Percentiles rank a stretch among this genome's conserved stretches.
Conservation (phyloP, 192 early-diverging fungal genomes). For the Gigaspora rosea region DNA sequence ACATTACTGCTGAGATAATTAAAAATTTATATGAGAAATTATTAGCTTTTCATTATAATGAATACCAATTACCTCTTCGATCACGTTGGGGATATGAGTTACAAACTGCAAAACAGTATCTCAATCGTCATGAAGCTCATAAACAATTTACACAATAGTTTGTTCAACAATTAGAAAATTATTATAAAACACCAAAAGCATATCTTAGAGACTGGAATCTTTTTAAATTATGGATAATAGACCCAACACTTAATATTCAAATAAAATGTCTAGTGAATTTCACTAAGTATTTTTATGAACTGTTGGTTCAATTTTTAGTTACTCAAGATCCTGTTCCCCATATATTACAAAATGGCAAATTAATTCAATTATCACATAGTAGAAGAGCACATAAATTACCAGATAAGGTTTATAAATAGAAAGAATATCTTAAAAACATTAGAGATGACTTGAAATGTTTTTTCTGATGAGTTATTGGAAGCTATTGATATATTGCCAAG, state of each 20-base stretch:
- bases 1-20: background rate
- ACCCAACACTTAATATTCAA: background rate
- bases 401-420: background rate
- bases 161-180: background rate
- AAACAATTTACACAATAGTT: background rate
- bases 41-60: background rate
- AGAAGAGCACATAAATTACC: background rate
- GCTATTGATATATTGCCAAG: background rate
- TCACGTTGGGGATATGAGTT: background rate
- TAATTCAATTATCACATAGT: background rate
- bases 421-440: background rate
- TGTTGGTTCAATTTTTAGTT: background rate
- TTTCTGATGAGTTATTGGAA: conserved; percentile 1
- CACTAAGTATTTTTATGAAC: background rate
- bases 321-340: background rate
- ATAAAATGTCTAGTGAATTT: background rate
- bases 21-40: conserved; percentile 4
- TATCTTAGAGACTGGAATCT: background rate
- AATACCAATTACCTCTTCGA: background rate
- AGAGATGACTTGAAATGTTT: background rate
- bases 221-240: background rate
- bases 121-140: background rate
- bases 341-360: background rate
- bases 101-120: background rate
- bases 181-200: background rate